Conservation (phyloP, 2,329 filamentous ascomycete species). For the Onygenales sp. region DNA sequence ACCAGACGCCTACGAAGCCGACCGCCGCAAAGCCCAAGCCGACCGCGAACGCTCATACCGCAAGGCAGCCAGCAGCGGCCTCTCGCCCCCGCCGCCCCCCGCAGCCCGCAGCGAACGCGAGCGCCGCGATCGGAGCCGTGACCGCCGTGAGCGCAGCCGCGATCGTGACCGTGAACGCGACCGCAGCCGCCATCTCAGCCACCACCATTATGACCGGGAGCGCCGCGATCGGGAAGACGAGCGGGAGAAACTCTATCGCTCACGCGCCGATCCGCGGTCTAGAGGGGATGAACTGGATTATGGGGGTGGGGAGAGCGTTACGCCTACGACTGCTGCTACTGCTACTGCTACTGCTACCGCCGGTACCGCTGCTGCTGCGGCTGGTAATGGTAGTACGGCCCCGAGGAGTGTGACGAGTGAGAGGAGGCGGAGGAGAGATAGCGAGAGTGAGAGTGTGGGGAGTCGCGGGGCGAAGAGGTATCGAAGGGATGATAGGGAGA, state of each 20-base stretch:
- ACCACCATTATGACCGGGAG: slow-evolving; percentile 54
- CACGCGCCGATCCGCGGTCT: slow-evolving; percentile 68
- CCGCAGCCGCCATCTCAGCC: slow-evolving; percentile 25
- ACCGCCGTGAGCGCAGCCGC: slow-evolving; percentile 21
- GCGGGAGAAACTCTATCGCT: slow-evolving; percentile 75
- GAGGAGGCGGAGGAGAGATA: slow-evolving; percentile 68
- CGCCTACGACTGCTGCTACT: too few relatives aligned
- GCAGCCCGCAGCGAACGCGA: slow-evolving; percentile 18
- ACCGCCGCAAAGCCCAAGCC: slow-evolving; percentile 84
- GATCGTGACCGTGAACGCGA: slow-evolving; percentile 35
- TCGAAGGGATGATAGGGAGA: slow-evolving; percentile 31
- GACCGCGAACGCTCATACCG: slow-evolving; percentile 90
- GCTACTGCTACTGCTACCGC: not conserved
- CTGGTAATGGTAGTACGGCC: slow-evolving; percentile 33
- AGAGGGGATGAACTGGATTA: slow-evolving; percentile 86
- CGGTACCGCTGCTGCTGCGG: slow-evolving; percentile 24
- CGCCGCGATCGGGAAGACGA: slow-evolving; percentile 82
- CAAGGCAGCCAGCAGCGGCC: slow-evolving; percentile 53
- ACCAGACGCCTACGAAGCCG: slow-evolving; percentile 86
- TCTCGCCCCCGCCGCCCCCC: slow-evolving; percentile 39
- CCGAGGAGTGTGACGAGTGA: slow-evolving; percentile 43
- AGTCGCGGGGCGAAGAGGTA: slow-evolving; percentile 54
- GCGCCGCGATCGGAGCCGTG: slow-evolving; percentile 25
- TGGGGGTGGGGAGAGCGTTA: slow-evolving; percentile 55
- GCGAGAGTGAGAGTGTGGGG: slow-evolving; percentile 56